Conservation (phyloP, 2,329 filamentous ascomycete species). For the Pochonia chlamydosporia region DNA sequence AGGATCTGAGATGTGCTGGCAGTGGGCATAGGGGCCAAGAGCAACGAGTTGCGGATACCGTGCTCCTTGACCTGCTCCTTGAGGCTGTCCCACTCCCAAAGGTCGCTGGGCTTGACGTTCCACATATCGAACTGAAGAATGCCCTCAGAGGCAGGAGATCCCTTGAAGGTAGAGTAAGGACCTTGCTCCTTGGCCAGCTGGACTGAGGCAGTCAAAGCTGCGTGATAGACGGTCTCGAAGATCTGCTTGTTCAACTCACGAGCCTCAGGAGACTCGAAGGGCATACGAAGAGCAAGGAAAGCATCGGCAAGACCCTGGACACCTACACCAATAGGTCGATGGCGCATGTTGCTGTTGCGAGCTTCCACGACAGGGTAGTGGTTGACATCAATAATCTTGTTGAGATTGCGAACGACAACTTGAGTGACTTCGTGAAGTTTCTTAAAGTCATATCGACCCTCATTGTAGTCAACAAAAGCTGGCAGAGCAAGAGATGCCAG, state of each 20-base stretch:
- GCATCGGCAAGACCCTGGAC: conserved; percentile 97
- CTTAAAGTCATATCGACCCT: conserved; percentile 86
- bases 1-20: conserved; percentile 96
- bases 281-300: conserved; percentile 93
- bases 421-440: conserved; percentile 93
- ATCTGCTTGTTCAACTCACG: conserved; percentile 95
- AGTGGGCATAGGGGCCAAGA: conserved; percentile 96
- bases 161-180: conserved; percentile 83
- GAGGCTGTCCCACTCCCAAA: conserved; percentile 92
- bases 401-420: conserved; percentile 90
- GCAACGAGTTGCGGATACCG: conserved; percentile 89
- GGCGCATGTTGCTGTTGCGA: conserved; percentile 92
- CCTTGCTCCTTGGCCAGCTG: conserved; percentile 80
- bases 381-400: conserved; percentile 98
- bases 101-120: conserved; percentile 84
- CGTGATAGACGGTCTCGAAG: conserved; percentile 99
- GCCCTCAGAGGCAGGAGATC: conserved; percentile 89
- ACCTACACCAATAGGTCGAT: conserved; percentile 92
- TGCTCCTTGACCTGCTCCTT: conserved; percentile 90
- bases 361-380: conserved; percentile 97
- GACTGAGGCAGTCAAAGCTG: conserved; percentile 81
- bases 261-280: conserved; percentile 94
- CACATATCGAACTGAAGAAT: conserved; percentile 99
- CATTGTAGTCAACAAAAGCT: conserved; percentile 80
- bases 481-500: conserved; percentile 90